Evolutionary conservation across 805 yeast genomes (phyloP), one percentile per base, ranked within the genome.

Genomic region (Yarrowia keelungensis): DNA sequence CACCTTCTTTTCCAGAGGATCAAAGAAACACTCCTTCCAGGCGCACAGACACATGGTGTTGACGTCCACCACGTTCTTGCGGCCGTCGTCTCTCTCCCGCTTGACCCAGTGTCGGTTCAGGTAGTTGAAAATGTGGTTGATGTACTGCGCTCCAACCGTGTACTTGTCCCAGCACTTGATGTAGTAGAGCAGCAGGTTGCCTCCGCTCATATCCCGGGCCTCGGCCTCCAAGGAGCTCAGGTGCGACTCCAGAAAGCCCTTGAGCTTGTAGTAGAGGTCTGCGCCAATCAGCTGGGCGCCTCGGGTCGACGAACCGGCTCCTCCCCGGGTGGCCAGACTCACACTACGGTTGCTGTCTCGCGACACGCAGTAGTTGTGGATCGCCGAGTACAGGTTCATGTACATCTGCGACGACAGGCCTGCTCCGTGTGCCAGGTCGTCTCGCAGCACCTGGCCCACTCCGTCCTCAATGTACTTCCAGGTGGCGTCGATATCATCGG

Each of bases 51-150:
- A 90, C 71, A 95, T 82, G 5, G 97, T 92, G 76, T 92, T 89
- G 26, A 96, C 96, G 78, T 95, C 99, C 78, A 87, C 92, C 56
- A 95, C 88, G 75, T 91, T 92, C 71, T 92, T 85, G 74, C 91
- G 86, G 16, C 98, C 98, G 76, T 94, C 98, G 51, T 92, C 89
- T 75, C 98, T 85, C 79, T 94, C 98, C 75, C 96, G 93, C 73
- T 90, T 90, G 53, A 96, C 97, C 99, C 99, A 95, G 79, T 94
- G 95, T 71, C 98, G 85, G 79, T 95, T 95, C 85, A 95, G 87
- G 79, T 95, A 95, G 77, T 94, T 97, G 75, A 95, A 91, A 7
- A 96, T 93, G 76, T 96, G 95, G 77, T 92, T 92, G 77, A 95
- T 80, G 78, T 91, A 90, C 15, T 92, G 90, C 1, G 98, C 97